These are phyloP conservation scores for Euptelea pleiosperma DNA, from an alignment of 164 flowering plant species.

Conservation along the genomic window DNA sequence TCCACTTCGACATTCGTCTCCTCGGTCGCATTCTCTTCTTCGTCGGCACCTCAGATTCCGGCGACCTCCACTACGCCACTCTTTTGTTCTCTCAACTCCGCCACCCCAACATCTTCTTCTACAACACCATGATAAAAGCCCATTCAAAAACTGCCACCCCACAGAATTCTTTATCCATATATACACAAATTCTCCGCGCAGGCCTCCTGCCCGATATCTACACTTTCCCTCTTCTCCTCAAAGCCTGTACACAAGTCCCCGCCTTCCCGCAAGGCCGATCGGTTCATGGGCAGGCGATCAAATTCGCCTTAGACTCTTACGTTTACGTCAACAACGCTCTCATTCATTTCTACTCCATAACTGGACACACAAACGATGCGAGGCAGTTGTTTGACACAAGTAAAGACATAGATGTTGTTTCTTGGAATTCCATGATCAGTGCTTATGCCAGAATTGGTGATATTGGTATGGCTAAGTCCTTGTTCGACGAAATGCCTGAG, in stretches of 20 bases:
- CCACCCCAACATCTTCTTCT: constrained; percentile 22
- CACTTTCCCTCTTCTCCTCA: constrained; percentile 28
- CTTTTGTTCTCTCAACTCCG: constrained; percentile 19
- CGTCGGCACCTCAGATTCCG: constrained; percentile 4
- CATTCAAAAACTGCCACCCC: constrained; percentile 14
- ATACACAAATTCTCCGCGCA: constrained; percentile 13
- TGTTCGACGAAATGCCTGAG: constrained; percentile 34
- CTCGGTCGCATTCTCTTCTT: constrained; percentile 22
- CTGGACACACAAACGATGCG: constrained; percentile 11
- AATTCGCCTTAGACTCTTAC: constrained; percentile 17
- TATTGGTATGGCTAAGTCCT: constrained; percentile 7
- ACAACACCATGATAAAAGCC: constrained; percentile 23
- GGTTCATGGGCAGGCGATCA: constrained; percentile 27
- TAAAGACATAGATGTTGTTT: constrained; percentile 24
- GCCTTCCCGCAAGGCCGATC: constrained; percentile 23
- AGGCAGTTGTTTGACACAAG: constrained; percentile 18
- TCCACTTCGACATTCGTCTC: constrained; percentile 19
- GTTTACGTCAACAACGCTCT: constrained; percentile 24
- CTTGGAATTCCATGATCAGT: constrained; percentile 33
- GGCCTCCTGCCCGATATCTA: constrained; percentile 21
- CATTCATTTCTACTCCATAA: constrained; percentile 23
- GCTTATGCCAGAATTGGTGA: constrained; percentile 26
- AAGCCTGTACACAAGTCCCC: constrained; percentile 17
- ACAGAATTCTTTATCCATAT: constrained; percentile 8
- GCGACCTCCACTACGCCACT: constrained; percentile 16